Conservation (phyloP, 345 rosid genomes). For the Acer yangbiense region DNA sequence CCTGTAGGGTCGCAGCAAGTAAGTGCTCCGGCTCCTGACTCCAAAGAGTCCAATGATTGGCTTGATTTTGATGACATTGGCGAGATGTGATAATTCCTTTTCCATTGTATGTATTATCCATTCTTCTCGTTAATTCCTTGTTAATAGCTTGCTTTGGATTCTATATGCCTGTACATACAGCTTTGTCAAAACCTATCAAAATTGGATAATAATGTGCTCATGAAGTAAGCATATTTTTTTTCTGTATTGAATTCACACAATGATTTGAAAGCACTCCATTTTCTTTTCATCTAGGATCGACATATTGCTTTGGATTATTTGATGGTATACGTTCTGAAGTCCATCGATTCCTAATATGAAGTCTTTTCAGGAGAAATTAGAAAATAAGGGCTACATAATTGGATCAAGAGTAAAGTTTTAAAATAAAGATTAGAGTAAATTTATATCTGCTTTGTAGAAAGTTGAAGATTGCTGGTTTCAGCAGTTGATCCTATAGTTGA, state of each 20-base stretch:
- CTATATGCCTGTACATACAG: constrained; percentile 51
- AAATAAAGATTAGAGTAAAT: neutral
- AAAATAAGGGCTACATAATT: neutral
- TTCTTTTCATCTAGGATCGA: constrained; percentile 2
- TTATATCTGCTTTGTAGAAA: neutral
- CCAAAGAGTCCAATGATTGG: constrained; percentile 72
- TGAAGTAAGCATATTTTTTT: constrained; percentile 1
- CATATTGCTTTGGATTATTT: neutral
- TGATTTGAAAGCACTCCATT: neutral
- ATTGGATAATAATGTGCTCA: constrained; percentile 26
- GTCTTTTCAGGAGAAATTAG: neutral
- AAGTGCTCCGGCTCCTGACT: constrained; percentile 43
- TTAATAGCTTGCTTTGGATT: constrained; percentile 38
- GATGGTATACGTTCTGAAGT: neutral
- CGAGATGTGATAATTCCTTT: constrained; percentile 35
- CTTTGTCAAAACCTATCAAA: constrained; percentile 9
- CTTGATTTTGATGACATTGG: constrained; percentile 67
- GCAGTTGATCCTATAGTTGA: no score
- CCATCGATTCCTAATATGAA: neutral
- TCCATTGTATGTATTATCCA: constrained; percentile 18
- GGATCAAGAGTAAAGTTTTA: neutral
- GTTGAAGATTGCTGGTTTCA: neutral
- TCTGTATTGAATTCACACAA: neutral
- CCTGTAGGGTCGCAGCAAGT: constrained; percentile 38
- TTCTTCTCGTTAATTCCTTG: constrained; percentile 23